A percentile compares a stretch with the other conserved stretches of the same genome.
Evolutionary conservation across 805 yeast species (phyloP).

Genomic region (Danielia oregonensis): DNA sequence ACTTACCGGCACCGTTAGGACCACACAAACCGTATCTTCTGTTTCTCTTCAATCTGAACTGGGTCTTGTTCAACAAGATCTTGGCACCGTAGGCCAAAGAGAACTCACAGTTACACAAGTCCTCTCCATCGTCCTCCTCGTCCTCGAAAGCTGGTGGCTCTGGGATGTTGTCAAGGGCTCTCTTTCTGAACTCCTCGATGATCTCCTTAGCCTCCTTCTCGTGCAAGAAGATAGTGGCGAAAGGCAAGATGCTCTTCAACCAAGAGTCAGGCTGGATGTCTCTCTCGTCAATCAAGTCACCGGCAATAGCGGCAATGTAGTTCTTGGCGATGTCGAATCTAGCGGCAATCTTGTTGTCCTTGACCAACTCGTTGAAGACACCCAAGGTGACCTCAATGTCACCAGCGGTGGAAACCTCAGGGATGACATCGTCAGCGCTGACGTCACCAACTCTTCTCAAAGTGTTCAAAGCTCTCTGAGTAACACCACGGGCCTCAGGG

Average conservation of each 20-base stretch:
- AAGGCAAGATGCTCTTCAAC: conserved; percentile 85
- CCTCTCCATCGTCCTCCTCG: conserved; percentile 98
- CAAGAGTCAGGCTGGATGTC: conserved; percentile 85
- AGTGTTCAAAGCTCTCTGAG: conserved; percentile 94
- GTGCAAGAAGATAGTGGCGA: conserved; percentile 93
- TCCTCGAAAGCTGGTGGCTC: conserved; percentile 94
- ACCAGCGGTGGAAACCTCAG: conserved; percentile 99
- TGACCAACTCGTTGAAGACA: conserved; percentile 72
- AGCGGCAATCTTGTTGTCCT: conserved; percentile 60
- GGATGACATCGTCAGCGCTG: conserved; percentile 82
- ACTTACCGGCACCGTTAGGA: conserved; percentile 53
- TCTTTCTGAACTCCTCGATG: conserved; percentile 92
- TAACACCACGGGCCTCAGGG: conserved; percentile 99
- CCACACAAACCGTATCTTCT: conserved; percentile 97
- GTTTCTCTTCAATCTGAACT: conserved; percentile 97
- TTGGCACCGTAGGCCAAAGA: conserved; percentile 99
- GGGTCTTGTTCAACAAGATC: conserved; percentile 99
- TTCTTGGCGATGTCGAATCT: conserved; percentile 77
- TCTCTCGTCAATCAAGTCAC: conserved; percentile 99
- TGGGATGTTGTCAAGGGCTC: conserved; percentile 98
- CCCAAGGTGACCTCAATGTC: conserved; percentile 82
- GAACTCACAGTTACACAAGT: conserved; percentile 99
- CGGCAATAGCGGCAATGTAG: conserved; percentile 95
- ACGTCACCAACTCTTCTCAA: conserved; percentile 99
- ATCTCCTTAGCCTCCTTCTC: conserved; percentile 85